Evolutionary conservation across 306 rosid genomes (phyloP), one percentile per base, ranked within the genome.

Genomic region (Alnus glutinosa): DNA sequence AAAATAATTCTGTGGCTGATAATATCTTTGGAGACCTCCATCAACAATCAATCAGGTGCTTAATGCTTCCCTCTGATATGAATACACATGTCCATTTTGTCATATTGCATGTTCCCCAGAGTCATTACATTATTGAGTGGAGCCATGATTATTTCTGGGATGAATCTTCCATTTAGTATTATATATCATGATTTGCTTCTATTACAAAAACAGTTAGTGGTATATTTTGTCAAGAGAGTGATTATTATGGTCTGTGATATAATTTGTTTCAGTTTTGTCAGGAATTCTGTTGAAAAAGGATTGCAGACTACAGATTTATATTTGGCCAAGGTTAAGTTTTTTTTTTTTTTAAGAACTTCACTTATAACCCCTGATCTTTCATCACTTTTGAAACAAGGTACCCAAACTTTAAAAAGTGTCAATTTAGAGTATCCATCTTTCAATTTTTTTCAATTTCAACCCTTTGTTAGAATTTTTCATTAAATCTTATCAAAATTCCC

Each of bases 221-320:
- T 66, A 30, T 44, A n/a, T 74, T 74, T 79, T 55, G 15, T 54
- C 74, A 59, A 47, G 66, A 50, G 61, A 70, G 51, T 75, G 59
- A 52, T 72, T 32, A 39, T 79, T 78, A 54, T 42, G 32, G 67
- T 77, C 71, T 85, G 46, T 73, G 34, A 86, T 71, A 37, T 58
- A 50, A 18, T 44, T 85, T 84, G 23, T 57, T 79, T 84, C 72
- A 46, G 52, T 70, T 67, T 90, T 89, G 0, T 75, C 93, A 94
- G 97, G 86, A 89, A 87, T 80, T 88, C 85, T 75, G 90, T 74
- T 73, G 94, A 94, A 83, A 87, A 77, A 79, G 98, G 90, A 83
- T 55, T 81, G 82, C 97, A 87, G 70, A 76, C 89, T 85, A 77
- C 92, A 68, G 89, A 91, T 87, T 74, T 91, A 50, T 92, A 86